A percentile compares a stretch with the other conserved stretches of the same genome.
These are phyloP conservation scores for Nematodospora valgi DNA, from an alignment of 805 yeast genomes.

Conservation along the genomic window DNA sequence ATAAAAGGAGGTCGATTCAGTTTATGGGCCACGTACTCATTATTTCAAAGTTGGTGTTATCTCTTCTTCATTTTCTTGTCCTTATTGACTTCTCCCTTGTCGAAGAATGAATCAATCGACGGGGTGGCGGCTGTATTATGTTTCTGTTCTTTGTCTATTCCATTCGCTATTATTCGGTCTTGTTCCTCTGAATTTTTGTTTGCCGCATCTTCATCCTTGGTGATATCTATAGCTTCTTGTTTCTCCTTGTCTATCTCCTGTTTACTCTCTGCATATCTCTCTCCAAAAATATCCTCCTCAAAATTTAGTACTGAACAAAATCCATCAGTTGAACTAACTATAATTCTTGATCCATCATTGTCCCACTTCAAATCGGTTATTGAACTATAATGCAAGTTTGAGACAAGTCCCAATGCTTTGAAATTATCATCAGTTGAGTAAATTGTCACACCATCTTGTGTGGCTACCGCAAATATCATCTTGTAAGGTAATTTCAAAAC, in stretches of 20 bases:
- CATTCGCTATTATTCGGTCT: not conserved
- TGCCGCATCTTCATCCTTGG: not conserved
- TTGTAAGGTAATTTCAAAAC: slow-evolving; percentile 67
- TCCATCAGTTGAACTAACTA: slow-evolving; percentile 88
- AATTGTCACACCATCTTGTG: slow-evolving; percentile 76
- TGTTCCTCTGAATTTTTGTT: not conserved
- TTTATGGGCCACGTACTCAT: too few relatives aligned
- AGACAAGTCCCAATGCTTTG: slow-evolving; percentile 67
- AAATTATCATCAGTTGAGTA: slow-evolving; percentile 69
- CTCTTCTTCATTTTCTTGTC: slow-evolving; percentile 6
- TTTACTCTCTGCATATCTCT: slow-evolving; percentile 11
- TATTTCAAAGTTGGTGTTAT: not conserved
- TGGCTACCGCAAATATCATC: slow-evolving; percentile 88
- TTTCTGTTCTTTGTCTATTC: not conserved
- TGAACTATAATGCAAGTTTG: slow-evolving; percentile 83
- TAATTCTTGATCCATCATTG: slow-evolving; percentile 62
- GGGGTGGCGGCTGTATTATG: not conserved
- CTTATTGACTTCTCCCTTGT: slow-evolving; percentile 14
- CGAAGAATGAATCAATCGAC: slow-evolving; percentile 11
- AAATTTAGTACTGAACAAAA: slow-evolving; percentile 72
- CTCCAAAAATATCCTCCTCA: slow-evolving; percentile 55
- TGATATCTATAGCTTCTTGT: not conserved
- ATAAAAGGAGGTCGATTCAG: too few relatives aligned
- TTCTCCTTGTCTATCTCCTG: too few relatives aligned
- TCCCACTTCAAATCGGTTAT: slow-evolving; percentile 89